Evolutionary conservation across 257 asterid species (phyloP).

Genomic region (Solanum pinnatisectum): DNA sequence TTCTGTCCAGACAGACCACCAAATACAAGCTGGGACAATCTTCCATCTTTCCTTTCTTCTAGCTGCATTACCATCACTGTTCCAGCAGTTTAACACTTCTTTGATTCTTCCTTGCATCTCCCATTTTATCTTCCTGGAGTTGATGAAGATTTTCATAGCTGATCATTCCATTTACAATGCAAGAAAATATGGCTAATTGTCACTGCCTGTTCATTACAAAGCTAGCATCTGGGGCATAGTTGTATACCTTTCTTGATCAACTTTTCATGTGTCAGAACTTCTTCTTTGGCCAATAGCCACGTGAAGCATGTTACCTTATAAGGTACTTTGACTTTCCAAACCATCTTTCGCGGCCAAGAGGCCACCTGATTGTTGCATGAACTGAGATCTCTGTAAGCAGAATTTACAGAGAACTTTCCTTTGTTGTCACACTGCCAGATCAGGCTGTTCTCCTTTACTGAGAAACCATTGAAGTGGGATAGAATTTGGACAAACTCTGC

Average conservation of each 20-base stretch:
- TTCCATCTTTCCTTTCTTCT: neutral
- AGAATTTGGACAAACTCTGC: neutral
- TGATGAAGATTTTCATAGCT: neutral
- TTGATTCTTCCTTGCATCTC: neutral
- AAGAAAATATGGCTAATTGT: neutral
- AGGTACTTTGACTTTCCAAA: neutral
- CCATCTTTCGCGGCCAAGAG: neutral
- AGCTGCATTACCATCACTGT: neutral
- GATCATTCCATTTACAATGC: neutral
- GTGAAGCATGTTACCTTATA: neutral
- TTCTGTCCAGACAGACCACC: neutral
- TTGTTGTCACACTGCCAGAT: neutral
- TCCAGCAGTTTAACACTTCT: neutral
- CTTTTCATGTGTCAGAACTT: neutral
- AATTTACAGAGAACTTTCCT: neutral
- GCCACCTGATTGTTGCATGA: neutral
- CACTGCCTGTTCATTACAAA: neutral
- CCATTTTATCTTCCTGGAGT: neutral
- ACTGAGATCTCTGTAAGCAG: neutral
- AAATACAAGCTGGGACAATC: neutral
- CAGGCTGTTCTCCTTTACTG: neutral
- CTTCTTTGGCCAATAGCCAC: neutral
- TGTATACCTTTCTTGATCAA: neutral
- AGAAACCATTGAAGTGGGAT: neutral
- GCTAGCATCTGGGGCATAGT: neutral